Percentiles rank a stretch among this genome's conserved stretches.
Conservation (phyloP, 495 filamentous ascomycete genomes). For the Talaromyces nanjingensis region DNA sequence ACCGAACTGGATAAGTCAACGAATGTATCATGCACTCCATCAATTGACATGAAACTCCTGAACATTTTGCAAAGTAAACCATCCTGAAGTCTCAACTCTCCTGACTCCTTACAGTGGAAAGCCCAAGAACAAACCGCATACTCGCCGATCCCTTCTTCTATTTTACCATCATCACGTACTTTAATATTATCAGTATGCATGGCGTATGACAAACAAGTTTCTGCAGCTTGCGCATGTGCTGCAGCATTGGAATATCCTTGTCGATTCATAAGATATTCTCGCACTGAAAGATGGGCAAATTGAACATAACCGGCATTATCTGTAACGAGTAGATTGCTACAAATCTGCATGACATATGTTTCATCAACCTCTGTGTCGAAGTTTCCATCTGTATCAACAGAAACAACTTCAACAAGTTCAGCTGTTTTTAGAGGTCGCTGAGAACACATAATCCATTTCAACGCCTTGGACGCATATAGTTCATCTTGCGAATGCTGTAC, state of each 20-base stretch:
- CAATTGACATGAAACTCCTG: too few species aligned
- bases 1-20: too few species aligned
- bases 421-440: background rate
- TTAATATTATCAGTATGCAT: background rate
- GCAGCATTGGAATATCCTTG: background rate
- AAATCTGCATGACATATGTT: background rate
- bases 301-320: background rate
- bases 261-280: background rate
- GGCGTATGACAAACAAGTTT: background rate
- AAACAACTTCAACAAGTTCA: background rate
- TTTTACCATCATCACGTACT: too few species aligned
- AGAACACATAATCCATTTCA: background rate
- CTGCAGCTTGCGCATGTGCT: background rate
- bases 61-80: too few species aligned
- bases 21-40: too few species aligned
- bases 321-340: background rate
- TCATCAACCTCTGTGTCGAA: background rate
- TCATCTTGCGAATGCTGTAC: background rate
- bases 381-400: background rate
- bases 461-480: background rate
- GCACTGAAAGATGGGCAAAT: background rate
- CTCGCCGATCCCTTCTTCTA: background rate
- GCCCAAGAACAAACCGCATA: background rate
- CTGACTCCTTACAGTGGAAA: too few species aligned
- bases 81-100: too few species aligned